These are phyloP conservation scores for Serendipita vermifera DNA, from an alignment of 768 basidiomycete species.

Conservation along the genomic window DNA sequence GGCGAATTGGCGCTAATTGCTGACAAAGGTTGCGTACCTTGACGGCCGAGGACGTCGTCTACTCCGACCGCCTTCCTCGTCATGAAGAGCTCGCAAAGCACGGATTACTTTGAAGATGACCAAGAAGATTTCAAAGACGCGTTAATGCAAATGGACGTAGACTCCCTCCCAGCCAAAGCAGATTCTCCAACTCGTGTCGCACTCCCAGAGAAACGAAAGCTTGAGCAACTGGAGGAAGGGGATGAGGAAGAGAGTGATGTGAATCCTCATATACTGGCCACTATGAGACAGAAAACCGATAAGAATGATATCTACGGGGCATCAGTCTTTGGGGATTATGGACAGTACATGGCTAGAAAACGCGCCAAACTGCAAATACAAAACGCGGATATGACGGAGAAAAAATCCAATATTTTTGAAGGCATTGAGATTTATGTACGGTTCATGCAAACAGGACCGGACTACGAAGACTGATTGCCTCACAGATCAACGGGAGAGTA, in stretches of 20 bases:
- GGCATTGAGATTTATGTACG: conserved; percentile 74
- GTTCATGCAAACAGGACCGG: conserved; percentile 15
- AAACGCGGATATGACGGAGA: conserved; percentile 33
- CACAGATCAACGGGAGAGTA: conserved; percentile 82
- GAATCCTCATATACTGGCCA: not conserved
- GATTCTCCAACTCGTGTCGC: no score
- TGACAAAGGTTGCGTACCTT: not conserved
- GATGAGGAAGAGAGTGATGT: not conserved
- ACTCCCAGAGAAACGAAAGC: not conserved
- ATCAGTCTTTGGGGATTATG: conserved; percentile 67
- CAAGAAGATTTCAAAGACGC: not conserved
- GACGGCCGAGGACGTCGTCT: not conserved
- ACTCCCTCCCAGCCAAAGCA: not conserved
- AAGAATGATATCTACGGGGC: conserved; percentile 48
- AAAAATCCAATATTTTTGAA: conserved; percentile 45
- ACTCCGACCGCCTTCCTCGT: not conserved
- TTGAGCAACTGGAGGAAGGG: not conserved
- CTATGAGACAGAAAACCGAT: conserved; percentile 6
- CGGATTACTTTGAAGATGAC: not conserved
- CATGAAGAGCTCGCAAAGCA: conserved; percentile 6
- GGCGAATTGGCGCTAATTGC: no score
- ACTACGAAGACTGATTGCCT: conserved; percentile 1
- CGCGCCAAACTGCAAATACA: conserved; percentile 82
- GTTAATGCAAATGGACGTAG: conserved; percentile 1
- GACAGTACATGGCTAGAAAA: conserved; percentile 84